phyloP scores from a whole-genome alignment of 176 grass and related monocot genomes.

The Dendrocalamus sinicus region DNA sequence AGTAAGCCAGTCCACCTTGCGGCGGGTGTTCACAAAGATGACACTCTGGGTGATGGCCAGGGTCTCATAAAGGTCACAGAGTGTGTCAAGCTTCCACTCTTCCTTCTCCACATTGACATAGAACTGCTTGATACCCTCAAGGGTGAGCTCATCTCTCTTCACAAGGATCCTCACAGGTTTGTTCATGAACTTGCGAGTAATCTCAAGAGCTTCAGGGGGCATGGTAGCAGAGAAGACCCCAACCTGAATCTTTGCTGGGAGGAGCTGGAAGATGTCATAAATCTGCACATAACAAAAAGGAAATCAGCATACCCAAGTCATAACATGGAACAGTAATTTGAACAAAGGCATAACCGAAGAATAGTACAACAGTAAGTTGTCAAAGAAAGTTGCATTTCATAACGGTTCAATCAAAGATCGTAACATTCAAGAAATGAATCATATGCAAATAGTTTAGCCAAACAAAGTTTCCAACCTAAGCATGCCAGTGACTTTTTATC shows the following conservation, averaged over 20 bases:
- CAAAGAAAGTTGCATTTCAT: neutral
- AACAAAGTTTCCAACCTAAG: neutral
- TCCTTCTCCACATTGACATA: slow-evolving; percentile 92
- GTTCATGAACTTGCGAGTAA: slow-evolving; percentile 95
- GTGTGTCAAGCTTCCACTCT: slow-evolving; percentile 95
- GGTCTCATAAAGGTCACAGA: slow-evolving; percentile 88
- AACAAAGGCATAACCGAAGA: neutral
- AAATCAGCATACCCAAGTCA: neutral
- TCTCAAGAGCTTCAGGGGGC: slow-evolving; percentile 90
- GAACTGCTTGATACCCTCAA: slow-evolving; percentile 96
- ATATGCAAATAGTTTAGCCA: neutral
- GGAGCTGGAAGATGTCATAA: slow-evolving; percentile 94
- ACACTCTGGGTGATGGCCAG: slow-evolving; percentile 90
- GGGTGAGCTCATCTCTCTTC: slow-evolving; percentile 94
- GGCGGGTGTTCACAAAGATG: slow-evolving; percentile 92
- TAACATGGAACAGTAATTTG: neutral
- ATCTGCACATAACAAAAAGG: slow-evolving; percentile 56
- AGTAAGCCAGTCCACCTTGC: slow-evolving; percentile 93
- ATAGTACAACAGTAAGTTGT: neutral
- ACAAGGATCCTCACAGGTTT: slow-evolving; percentile 93
- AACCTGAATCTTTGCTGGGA: slow-evolving; percentile 82
- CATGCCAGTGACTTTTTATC: neutral
- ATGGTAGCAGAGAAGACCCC: slow-evolving; percentile 93
- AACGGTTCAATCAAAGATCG: neutral
- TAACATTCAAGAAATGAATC: neutral